Evolutionary conservation across 108 stramenopile species (phyloP).

Genomic region (Schizochytrium sp.): DNA sequence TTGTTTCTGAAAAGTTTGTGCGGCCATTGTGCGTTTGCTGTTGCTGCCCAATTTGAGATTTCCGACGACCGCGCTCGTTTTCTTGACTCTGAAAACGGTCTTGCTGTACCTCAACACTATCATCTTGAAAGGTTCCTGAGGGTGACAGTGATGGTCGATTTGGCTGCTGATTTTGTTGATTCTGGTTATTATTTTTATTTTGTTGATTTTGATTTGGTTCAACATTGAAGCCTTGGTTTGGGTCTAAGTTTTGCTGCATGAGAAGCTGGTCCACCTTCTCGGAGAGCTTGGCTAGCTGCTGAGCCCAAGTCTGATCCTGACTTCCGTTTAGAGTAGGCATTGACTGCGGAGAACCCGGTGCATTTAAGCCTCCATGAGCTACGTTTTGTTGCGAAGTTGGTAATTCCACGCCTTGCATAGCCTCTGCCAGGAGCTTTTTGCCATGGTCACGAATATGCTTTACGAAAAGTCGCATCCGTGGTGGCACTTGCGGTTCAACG

Average conservation of each 20-base stretch:
- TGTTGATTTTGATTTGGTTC: background rate
- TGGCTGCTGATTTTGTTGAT: too few species aligned
- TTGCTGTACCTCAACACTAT: too few species aligned
- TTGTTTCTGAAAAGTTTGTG: too few species aligned
- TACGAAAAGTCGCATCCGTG: slow-evolving; percentile 13
- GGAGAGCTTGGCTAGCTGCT: background rate
- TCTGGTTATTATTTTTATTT: background rate
- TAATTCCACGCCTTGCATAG: background rate
- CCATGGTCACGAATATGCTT: slow-evolving; percentile 26
- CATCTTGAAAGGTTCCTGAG: too few species aligned
- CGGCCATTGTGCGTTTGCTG: background rate
- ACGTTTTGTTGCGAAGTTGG: background rate
- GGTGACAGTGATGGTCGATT: too few species aligned
- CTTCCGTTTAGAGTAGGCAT: background rate
- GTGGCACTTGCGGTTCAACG: background rate
- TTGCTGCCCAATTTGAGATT: background rate
- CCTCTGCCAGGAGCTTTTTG: background rate
- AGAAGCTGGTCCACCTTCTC: slow-evolving; percentile 41
- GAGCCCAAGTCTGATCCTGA: background rate
- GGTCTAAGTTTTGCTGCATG: background rate
- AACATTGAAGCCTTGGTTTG: background rate
- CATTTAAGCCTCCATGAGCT: too few species aligned
- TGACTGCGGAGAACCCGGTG: background rate
- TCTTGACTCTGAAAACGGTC: too few species aligned
- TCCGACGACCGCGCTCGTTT: too few species aligned